Conservation (phyloP, 164 flowering plant species). For the Vitis labrusca region DNA sequence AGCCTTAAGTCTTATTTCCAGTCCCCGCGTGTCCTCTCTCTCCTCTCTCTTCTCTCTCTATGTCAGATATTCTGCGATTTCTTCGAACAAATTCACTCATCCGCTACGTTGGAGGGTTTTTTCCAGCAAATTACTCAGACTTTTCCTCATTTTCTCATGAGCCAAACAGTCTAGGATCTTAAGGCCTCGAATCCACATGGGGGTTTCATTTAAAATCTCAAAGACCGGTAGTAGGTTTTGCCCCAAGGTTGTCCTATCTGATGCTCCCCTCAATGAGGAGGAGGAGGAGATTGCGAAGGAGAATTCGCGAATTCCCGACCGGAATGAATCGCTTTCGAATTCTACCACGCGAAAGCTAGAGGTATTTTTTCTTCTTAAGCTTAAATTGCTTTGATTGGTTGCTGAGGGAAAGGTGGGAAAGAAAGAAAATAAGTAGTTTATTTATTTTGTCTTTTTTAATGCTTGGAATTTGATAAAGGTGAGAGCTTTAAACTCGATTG, state of each 20-base stretch:
- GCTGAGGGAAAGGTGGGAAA: background rate
- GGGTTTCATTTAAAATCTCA: slow-evolving; percentile 75
- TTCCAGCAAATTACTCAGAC: background rate
- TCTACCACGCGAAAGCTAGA: slow-evolving; percentile 20
- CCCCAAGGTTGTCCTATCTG: slow-evolving; percentile 40
- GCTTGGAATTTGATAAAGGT: too few species aligned
- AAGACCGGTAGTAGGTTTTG: slow-evolving; percentile 61
- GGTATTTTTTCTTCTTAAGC: slow-evolving; percentile 18
- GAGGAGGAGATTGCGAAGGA: slow-evolving; percentile 23
- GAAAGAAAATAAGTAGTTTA: too few species aligned
- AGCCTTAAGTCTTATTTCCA: too few species aligned
- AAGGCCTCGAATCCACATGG: slow-evolving; percentile 37
- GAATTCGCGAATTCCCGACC: slow-evolving; percentile 10
- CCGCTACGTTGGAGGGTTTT: too few species aligned
- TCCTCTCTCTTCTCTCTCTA: too few species aligned
- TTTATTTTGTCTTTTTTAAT: too few species aligned
- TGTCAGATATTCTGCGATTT: too few species aligned
- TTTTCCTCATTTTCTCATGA: slow-evolving; percentile 5
- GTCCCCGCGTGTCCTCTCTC: too few species aligned
- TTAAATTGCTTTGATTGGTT: background rate
- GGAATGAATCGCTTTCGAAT: slow-evolving; percentile 8
- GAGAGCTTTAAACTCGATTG: too few species aligned
- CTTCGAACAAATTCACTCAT: too few species aligned
- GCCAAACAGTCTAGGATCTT: slow-evolving; percentile 1
- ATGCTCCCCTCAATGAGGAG: slow-evolving; percentile 18